These are phyloP conservation scores for Diaporthe helianthi DNA, from an alignment of 2,329 filamentous ascomycete genomes.

Conservation along the genomic window DNA sequence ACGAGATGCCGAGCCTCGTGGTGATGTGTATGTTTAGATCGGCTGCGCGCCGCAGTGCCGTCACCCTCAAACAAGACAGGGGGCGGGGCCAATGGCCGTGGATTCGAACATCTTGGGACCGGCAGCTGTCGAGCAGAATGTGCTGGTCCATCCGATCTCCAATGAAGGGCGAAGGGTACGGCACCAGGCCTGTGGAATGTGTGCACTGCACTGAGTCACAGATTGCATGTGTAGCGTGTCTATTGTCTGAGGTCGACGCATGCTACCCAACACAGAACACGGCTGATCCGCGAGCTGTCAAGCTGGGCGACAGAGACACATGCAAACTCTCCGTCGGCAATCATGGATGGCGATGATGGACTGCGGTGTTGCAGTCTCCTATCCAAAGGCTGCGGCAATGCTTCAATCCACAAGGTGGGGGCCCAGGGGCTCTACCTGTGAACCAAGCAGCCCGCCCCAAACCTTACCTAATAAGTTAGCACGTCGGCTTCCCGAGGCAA, in stretches of 20 bases:
- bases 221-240: conserved; percentile 27
- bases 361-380: neutral
- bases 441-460: conserved; percentile 6
- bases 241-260: conserved; percentile 28
- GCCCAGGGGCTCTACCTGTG: neutral
- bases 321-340: conserved; percentile 10
- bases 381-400: neutral
- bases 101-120: neutral
- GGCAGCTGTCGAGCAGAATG: conserved; percentile 24
- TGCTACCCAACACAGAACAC: conserved; percentile 25
- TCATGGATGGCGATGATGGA: neutral
- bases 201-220: conserved; percentile 31
- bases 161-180: neutral
- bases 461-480: neutral
- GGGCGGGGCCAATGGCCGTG: neutral
- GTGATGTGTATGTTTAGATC: conserved; percentile 16
- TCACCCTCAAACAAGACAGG: conserved; percentile 28
- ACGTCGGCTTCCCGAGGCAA: conserved; percentile 19
- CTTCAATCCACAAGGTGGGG: neutral
- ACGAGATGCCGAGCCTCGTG: conserved; percentile 26
- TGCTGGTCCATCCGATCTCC: neutral
- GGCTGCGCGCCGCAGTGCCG: conserved; percentile 23
- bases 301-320: conserved; percentile 14
- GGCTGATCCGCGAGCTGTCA: conserved; percentile 31
- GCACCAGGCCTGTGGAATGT: conserved; percentile 31